Evolutionary conservation across 257 asterid species (phyloP), one percentile per base, ranked within the genome.

Genomic region (Fraxinus anomala): DNA sequence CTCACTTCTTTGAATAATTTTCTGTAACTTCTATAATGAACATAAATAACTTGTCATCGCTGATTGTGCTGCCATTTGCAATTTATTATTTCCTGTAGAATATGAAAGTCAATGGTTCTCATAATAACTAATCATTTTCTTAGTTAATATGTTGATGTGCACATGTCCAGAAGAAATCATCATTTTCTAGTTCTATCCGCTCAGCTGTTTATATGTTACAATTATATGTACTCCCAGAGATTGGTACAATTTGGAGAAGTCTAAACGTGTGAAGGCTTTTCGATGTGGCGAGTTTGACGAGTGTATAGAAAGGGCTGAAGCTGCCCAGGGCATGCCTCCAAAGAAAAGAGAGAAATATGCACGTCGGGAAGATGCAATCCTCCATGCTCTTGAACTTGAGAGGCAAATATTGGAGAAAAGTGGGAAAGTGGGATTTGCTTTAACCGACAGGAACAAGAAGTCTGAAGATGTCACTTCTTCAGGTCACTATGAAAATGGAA

Each of bases 321-420:
- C 98, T 80, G 80, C 96, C 72, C 94, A 86, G 82, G 96, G 96
- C 28, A 89, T 93, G 96, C 98, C 98, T 83, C 97, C 97, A 34
- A 96, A 93, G 90, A 96, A 93, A 84, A 90, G 99, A 87, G 99
- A 93, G 87, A 96, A 96, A 86, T 96, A 96, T 85, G 99, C 99
- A 5, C 97, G 98, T 66, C 85, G 97, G 23, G 99, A 96, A 88
- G 98, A 96, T 89, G 99, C 99, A 7, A 96, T 96, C 79, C 86
- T 96, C 84, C 99, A 96, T 89, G 99, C 99, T 77, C 94, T 96
- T 88, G 98, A 92, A 75, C 86, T 96, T 77, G 99, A 96, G 91
- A 93, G 86, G 82, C 92, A 88, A 80, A 72, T 87, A 79, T 59
- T 89, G 86, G 96, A 83, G 83, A 92, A 88, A 77, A 91, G 83